Evolutionary conservation across 768 basidiomycete genomes (phyloP).

Genomic region (Lepiota subincarnata): DNA sequence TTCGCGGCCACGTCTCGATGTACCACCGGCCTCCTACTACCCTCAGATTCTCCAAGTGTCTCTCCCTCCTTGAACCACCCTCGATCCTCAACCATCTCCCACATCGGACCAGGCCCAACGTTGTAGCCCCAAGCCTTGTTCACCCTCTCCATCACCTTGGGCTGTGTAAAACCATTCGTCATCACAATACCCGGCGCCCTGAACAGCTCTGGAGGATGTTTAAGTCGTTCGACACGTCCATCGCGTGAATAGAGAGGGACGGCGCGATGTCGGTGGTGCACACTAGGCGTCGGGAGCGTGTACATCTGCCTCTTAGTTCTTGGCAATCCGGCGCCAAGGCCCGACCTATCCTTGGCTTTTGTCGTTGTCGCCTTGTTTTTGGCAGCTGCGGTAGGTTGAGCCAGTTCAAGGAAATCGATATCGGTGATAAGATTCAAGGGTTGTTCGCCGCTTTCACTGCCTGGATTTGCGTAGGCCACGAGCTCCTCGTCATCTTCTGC

Average conservation of each 20-base stretch:
- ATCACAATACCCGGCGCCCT: slow-evolving; percentile 31
- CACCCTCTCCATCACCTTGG: slow-evolving; percentile 48
- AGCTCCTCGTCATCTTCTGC: slow-evolving; percentile 27
- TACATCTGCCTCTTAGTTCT: slow-evolving; percentile 48
- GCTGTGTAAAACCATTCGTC: slow-evolving; percentile 56
- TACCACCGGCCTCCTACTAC: slow-evolving; percentile 55
- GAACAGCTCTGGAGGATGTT: slow-evolving; percentile 47
- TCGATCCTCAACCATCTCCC: slow-evolving; percentile 76
- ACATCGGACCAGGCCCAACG: slow-evolving; percentile 70
- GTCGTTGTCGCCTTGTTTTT: slow-evolving; percentile 25
- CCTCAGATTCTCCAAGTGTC: slow-evolving; percentile 37
- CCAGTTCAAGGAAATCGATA: slow-evolving; percentile 15
- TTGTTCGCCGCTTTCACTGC: slow-evolving; percentile 16
- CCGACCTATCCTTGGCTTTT: slow-evolving; percentile 13
- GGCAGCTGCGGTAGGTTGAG: slow-evolving; percentile 16
- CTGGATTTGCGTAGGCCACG: slow-evolving; percentile 22
- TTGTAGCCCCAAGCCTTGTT: slow-evolving; percentile 73
- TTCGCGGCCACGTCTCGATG: slow-evolving; percentile 40
- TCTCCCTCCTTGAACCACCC: slow-evolving; percentile 71
- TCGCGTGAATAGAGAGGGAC: slow-evolving; percentile 51
- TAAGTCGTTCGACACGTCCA: slow-evolving; percentile 60
- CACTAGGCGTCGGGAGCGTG: slow-evolving; percentile 56
- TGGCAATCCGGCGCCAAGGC: slow-evolving; percentile 13
- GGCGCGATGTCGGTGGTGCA: slow-evolving; percentile 72
- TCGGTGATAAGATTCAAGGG: slow-evolving; percentile 12